Evolutionary conservation across 257 asterid species (phyloP), one percentile per base, ranked within the genome.

Genomic region (Solanum rostratum): DNA sequence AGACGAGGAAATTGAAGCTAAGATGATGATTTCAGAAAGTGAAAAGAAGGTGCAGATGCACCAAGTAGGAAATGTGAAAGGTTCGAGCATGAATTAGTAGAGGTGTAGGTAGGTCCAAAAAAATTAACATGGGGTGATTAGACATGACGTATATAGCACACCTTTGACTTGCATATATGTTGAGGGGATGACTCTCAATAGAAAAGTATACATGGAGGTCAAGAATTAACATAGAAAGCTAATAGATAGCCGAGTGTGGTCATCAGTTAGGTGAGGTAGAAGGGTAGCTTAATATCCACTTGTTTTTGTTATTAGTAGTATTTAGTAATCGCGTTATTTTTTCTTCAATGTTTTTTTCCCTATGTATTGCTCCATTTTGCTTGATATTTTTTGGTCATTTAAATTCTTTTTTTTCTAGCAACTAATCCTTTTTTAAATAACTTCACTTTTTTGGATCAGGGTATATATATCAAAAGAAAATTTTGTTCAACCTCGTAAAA

Each of bases 391-490:
- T 24, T 57, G 18, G 22, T 20, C 63, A 57, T 57, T 20, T 57
- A 19, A 1, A 8, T 57, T 57, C 0, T 0, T 57, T 57, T 3
- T 57, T 6, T 57, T 57, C 63, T 57, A 20, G 63, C 29, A 24
- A 33, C 4, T 33, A 33, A 20, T 9, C 29, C 0, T 8, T 57
- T 57, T 20, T 57, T 2, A 6, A 24, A 8, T 8, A 39, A 57
- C 14, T 57, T 20, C 3, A 4, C 6, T 20, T 57, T 55, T 55
- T 57, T 55, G 5, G 20, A 10, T 55, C 9, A 10, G 0, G 1
- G 10, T n/a, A n/a, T n/a, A 57, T 20, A 27, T 20, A 57, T 2
- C 6, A 0, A 20, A 55, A 57, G n/a, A 57, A 5, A 9, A 0
- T 57, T 20, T 9, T 20, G 10, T 14, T 57, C 6, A 3, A 57